A percentile compares a stretch with the other conserved stretches of the same genome.
Conservation (phyloP, 2,329 filamentous ascomycete genomes). For the Pseudogymnoascus sp. region DNA sequence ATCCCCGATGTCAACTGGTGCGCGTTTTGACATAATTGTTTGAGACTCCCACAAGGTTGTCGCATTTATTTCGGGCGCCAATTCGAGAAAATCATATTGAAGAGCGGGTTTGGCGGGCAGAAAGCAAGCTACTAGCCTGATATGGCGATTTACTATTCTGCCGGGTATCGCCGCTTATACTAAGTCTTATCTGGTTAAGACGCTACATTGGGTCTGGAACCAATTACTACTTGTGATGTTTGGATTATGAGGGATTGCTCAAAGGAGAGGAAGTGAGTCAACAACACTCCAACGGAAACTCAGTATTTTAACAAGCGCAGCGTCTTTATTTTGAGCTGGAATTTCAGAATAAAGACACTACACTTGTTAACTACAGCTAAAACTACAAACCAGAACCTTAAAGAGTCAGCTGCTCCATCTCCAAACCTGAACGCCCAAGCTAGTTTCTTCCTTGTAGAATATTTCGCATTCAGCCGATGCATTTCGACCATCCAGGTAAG, state of each 20-base stretch:
- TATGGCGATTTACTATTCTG: neutral
- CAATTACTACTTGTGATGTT: neutral
- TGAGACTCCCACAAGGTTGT: constrained; percentile 3
- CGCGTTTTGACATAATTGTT: constrained; percentile 24
- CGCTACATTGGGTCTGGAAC: neutral
- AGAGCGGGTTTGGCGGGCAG: constrained; percentile 1
- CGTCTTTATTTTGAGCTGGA: no score
- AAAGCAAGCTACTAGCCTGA: constrained; percentile 3
- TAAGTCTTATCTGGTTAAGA: neutral
- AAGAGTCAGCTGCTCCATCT: neutral
- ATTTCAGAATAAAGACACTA: neutral
- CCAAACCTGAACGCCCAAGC: constrained; percentile 1
- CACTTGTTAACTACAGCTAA: constrained; percentile 1
- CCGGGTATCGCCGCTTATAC: constrained; percentile 1
- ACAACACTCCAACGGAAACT: neutral
- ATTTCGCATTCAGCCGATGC: constrained; percentile 17
- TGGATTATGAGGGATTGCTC: neutral
- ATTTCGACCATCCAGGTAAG: constrained; percentile 43
- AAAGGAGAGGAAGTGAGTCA: neutral
- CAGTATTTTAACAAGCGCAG: neutral
- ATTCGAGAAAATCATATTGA: constrained; percentile 5
- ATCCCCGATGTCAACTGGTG: constrained; percentile 21
- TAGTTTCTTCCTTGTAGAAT: neutral
- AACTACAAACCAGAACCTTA: neutral
- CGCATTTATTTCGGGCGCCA: neutral